Percentiles rank a stretch among this genome's conserved stretches.
Evolutionary conservation across 129 eudicot species (phyloP).

Genomic region (Apium graveolens): DNA sequence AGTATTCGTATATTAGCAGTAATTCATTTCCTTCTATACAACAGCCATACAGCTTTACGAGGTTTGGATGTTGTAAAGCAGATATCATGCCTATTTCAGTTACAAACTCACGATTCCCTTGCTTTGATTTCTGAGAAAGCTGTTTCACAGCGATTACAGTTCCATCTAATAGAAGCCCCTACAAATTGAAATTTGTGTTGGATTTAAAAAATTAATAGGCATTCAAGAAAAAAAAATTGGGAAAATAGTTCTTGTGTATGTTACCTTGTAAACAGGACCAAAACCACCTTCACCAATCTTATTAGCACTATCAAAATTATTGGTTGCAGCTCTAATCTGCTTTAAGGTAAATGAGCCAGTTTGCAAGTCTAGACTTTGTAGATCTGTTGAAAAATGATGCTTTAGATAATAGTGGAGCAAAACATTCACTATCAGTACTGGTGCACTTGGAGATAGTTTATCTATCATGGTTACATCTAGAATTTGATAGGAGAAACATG

Average conservation of each 20-base stretch:
- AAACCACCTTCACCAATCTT: conserved; percentile 43
- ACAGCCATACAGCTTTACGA: conserved; percentile 39
- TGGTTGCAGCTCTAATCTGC: conserved; percentile 35
- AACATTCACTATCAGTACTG: neutral
- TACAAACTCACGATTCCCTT: conserved; percentile 38
- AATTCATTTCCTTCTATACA: conserved; percentile 39
- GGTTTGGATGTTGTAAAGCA: conserved; percentile 39
- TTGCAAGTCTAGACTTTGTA: conserved; percentile 26
- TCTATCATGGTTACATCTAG: neutral
- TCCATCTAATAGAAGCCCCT: conserved; percentile 38
- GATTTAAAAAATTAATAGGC: conserved; percentile 6
- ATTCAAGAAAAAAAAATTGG: neutral
- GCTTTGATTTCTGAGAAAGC: conserved; percentile 36
- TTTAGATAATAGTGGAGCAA: neutral
- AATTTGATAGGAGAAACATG: neutral
- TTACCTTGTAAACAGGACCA: conserved; percentile 44
- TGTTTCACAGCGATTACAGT: conserved; percentile 41
- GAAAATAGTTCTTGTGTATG: neutral
- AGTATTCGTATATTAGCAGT: conserved; percentile 37
- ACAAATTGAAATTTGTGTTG: neutral
- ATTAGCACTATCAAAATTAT: conserved; percentile 26
- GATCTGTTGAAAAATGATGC: conserved; percentile 17
- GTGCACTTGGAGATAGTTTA: neutral
- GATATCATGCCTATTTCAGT: conserved; percentile 40
- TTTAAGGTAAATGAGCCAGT: conserved; percentile 28